phyloP scores from a whole-genome alignment of 2,329 filamentous ascomycete genomes.

The Stromatinia cepivora region DNA sequence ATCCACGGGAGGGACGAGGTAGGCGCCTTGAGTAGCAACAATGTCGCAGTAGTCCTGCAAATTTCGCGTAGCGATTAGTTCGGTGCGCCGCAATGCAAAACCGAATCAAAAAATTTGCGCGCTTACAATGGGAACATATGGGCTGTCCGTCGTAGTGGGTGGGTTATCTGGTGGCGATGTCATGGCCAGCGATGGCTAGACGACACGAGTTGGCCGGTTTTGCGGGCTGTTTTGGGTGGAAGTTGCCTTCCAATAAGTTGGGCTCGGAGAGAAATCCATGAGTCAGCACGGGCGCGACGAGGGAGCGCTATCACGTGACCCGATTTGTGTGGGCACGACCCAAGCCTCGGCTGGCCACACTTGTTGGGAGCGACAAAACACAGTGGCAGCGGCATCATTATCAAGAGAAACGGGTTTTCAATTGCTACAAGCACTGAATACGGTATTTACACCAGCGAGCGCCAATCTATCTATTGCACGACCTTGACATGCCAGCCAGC shows the following conservation, averaged over 20 bases:
- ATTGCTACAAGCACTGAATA: too few relatives aligned
- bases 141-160: background rate
- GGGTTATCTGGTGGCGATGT: background rate
- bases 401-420: too few relatives aligned
- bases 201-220: background rate
- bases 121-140: background rate
- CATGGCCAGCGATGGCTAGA: background rate
- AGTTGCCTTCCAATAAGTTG: too few relatives aligned
- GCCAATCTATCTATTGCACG: slow-evolving; percentile 6
- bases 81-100: background rate
- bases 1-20: background rate
- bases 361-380: too few relatives aligned
- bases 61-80: background rate
- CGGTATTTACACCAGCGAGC: background rate
- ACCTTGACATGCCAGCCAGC: background rate
- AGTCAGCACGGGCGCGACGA: too few relatives aligned
- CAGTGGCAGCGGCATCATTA: too few relatives aligned
- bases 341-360: too few relatives aligned
- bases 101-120: background rate
- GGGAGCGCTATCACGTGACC: too few relatives aligned
- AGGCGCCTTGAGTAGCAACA: slow-evolving; percentile 1
- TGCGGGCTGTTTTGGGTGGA: background rate
- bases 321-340: too few relatives aligned
- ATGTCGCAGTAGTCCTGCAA: background rate
- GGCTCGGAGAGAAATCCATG: too few relatives aligned